Percentiles rank a stretch among this genome's conserved stretches.
Evolutionary conservation across 2,329 filamentous ascomycete species (phyloP).

Genomic region (Talaromyces albobiverticillius): DNA sequence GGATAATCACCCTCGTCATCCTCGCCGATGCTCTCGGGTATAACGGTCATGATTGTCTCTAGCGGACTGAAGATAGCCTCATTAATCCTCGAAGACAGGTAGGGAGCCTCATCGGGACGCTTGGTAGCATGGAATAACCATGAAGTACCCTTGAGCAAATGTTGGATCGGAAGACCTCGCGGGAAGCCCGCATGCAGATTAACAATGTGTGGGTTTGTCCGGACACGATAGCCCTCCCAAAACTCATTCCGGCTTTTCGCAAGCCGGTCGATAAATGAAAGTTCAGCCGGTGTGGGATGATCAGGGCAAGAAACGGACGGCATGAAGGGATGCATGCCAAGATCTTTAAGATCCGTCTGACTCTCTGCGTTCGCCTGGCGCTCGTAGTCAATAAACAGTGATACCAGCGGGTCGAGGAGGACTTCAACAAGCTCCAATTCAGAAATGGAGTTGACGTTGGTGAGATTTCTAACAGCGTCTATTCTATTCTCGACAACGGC

Average conservation of each 20-base stretch:
- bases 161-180: slow-evolving; percentile 17
- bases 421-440: not conserved
- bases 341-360: slow-evolving; percentile 6
- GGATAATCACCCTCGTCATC: slow-evolving; percentile 12
- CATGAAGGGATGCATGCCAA: slow-evolving; percentile 3
- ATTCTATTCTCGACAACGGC: not conserved
- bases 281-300: not conserved
- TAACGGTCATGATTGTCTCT: not conserved
- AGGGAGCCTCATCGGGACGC: slow-evolving; percentile 9
- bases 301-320: not conserved
- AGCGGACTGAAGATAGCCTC: slow-evolving; percentile 13
- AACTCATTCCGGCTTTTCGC: slow-evolving; percentile 15
- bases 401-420: slow-evolving; percentile 14
- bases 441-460: not conserved
- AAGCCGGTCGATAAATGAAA: slow-evolving; percentile 16
- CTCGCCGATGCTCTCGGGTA: slow-evolving; percentile 4
- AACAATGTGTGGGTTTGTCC: slow-evolving; percentile 8
- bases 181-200: slow-evolving; percentile 12
- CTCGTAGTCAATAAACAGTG: slow-evolving; percentile 16
- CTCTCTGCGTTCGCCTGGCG: slow-evolving; percentile 9
- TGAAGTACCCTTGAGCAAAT: slow-evolving; percentile 8
- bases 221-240: slow-evolving; percentile 12
- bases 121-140: slow-evolving; percentile 11
- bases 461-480: not conserved
- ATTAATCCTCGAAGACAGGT: slow-evolving; percentile 8